Percentiles rank a stretch among this genome's conserved stretches.
Evolutionary conservation across 345 rosid species (phyloP).

Genomic region (Hibiscus tridactylites): DNA sequence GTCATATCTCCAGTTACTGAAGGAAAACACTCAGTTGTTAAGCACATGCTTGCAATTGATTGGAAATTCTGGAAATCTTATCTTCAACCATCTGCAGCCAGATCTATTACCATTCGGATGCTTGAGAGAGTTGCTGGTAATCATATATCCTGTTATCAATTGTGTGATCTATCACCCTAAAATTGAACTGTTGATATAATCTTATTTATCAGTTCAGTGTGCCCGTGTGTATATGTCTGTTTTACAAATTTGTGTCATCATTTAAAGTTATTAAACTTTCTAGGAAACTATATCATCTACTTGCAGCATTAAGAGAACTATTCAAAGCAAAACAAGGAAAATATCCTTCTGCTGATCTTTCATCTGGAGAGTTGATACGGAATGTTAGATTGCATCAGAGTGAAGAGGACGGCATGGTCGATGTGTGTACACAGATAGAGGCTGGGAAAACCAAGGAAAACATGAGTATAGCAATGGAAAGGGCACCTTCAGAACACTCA

Average conservation of each 20-base stretch:
- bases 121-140: constrained; percentile 87
- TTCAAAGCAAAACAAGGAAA: constrained; percentile 64
- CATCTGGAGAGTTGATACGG: constrained; percentile 59
- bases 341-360: constrained; percentile 45
- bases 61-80: constrained; percentile 96
- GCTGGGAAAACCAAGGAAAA: constrained; percentile 32
- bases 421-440: constrained; percentile 22
- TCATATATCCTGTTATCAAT: constrained; percentile 4
- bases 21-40: constrained; percentile 71
- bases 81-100: constrained; percentile 52
- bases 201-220: not conserved
- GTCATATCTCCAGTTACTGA: constrained; percentile 71
- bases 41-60: constrained; percentile 96
- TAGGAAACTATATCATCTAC: not conserved
- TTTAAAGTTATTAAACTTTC: not conserved
- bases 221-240: not conserved
- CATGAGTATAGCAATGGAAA: constrained; percentile 47
- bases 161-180: not conserved
- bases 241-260: not conserved
- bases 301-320: constrained; percentile 75
- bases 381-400: constrained; percentile 30
- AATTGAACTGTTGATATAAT: constrained; percentile 5
- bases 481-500: constrained; percentile 57
- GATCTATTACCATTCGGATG: constrained; percentile 76
- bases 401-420: constrained; percentile 26